These are phyloP conservation scores for Sphaerulina musiva DNA, from an alignment of 2,329 filamentous ascomycete species.

Conservation along the genomic window DNA sequence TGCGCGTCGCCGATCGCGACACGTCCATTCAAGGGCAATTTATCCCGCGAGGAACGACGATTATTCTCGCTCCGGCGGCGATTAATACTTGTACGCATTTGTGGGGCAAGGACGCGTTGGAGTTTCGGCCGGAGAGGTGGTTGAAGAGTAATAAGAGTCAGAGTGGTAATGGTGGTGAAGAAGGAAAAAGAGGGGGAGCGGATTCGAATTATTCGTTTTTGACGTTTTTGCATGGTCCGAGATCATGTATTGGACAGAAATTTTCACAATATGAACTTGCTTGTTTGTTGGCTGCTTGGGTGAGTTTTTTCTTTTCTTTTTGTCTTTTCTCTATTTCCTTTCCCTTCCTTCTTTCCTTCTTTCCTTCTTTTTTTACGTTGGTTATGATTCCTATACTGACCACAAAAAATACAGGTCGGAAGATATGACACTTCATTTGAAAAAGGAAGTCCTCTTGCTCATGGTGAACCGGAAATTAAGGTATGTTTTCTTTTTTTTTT, in stretches of 20 bases:
- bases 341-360: neutral
- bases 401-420: constrained; percentile 44
- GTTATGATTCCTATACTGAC: too few relatives aligned
- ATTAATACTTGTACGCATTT: constrained; percentile 62
- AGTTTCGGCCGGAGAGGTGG: constrained; percentile 78
- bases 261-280: constrained; percentile 84
- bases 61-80: constrained; percentile 60
- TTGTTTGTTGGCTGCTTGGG: constrained; percentile 68
- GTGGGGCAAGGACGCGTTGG: constrained; percentile 69
- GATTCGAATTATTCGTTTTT: constrained; percentile 69
- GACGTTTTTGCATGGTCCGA: constrained; percentile 79
- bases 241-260: constrained; percentile 74
- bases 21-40: constrained; percentile 59
- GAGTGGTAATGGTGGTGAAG: constrained; percentile 44
- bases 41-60: constrained; percentile 63
- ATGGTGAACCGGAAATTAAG: constrained; percentile 57
- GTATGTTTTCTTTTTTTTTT: neutral
- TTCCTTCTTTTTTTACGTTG: neutral
- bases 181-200: constrained; percentile 54
- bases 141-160: constrained; percentile 39
- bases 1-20: constrained; percentile 59
- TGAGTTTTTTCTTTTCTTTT: neutral
- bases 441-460: constrained; percentile 40
- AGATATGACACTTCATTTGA: constrained; percentile 64
- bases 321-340: neutral